phyloP scores from a whole-genome alignment of 2,329 filamentous ascomycete species.

The Seiridium unicorne region DNA sequence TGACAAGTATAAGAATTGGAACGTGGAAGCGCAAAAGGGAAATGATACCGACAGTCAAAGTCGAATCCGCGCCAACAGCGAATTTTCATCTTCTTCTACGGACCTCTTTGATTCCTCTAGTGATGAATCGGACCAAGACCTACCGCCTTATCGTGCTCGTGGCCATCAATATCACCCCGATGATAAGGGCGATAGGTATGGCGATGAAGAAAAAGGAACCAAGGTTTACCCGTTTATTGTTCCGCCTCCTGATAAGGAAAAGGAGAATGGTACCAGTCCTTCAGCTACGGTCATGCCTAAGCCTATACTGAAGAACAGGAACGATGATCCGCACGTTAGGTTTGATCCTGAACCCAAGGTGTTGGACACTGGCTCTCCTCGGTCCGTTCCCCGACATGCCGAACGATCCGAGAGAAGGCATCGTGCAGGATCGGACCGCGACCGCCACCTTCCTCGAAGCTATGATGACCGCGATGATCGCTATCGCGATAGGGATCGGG shows the following conservation, averaged over 20 bases:
- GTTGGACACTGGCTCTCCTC: slow-evolving; percentile 36
- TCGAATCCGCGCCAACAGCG: slow-evolving; percentile 20
- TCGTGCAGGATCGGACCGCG: slow-evolving; percentile 22
- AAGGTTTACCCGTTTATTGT: slow-evolving; percentile 41
- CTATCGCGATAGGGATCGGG: slow-evolving; percentile 19
- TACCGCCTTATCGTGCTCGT: not conserved
- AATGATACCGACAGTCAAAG: slow-evolving; percentile 11
- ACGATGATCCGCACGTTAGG: slow-evolving; percentile 52
- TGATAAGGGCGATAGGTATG: slow-evolving; percentile 14
- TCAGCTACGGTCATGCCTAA: slow-evolving; percentile 45
- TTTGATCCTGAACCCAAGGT: slow-evolving; percentile 44
- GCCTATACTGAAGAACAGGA: slow-evolving; percentile 61
- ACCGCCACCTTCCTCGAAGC: slow-evolving; percentile 17
- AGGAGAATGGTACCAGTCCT: slow-evolving; percentile 23
- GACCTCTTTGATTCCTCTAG: slow-evolving; percentile 27
- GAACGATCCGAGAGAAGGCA: slow-evolving; percentile 20
- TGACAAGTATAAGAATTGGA: slow-evolving; percentile 30
- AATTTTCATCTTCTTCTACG: slow-evolving; percentile 16
- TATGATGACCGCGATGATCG: slow-evolving; percentile 19
- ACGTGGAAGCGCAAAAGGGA: slow-evolving; percentile 15
- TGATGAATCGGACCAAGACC: slow-evolving; percentile 13
- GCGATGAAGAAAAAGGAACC: slow-evolving; percentile 25
- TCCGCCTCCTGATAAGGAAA: slow-evolving; percentile 25
- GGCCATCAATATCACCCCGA: slow-evolving; percentile 10
- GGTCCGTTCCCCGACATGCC: slow-evolving; percentile 28